Percentiles rank a stretch among this genome's conserved stretches.
Conservation (phyloP, 441 rosid species). For the Macaranga tanarius region DNA sequence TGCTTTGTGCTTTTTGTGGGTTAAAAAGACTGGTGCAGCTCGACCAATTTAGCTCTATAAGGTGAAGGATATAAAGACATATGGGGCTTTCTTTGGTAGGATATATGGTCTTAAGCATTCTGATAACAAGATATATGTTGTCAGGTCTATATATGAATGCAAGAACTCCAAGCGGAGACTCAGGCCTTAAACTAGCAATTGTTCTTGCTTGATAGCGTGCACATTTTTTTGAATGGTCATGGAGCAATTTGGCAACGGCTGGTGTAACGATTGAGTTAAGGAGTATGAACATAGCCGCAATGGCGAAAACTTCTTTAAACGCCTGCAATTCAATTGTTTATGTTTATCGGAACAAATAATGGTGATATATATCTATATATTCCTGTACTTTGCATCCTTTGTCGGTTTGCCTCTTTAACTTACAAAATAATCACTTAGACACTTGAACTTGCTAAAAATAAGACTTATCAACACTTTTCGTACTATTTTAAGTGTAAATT, state of each 20-base stretch:
- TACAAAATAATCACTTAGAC: no score
- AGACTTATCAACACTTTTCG: no score
- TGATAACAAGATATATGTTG: slow-evolving; percentile 37
- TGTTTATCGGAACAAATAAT: neutral
- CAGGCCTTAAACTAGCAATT: slow-evolving; percentile 21
- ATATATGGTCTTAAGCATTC: slow-evolving; percentile 31
- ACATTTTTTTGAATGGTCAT: slow-evolving; percentile 52
- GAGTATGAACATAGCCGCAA: slow-evolving; percentile 9
- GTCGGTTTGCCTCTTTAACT: no score
- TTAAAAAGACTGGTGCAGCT: slow-evolving; percentile 41
- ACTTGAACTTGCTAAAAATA: no score
- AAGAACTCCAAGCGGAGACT: slow-evolving; percentile 35
- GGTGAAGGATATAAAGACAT: slow-evolving; percentile 41
- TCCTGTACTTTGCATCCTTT: no score
- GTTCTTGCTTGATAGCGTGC: slow-evolving; percentile 45
- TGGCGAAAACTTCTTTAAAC: neutral
- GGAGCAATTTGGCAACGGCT: slow-evolving; percentile 36
- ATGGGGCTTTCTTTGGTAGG: slow-evolving; percentile 36
- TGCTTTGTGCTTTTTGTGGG: slow-evolving; percentile 23
- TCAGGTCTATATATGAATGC: slow-evolving; percentile 49
- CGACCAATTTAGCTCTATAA: slow-evolving; percentile 47
- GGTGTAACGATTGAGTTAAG: slow-evolving; percentile 33
- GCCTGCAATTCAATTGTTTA: slow-evolving; percentile 17
- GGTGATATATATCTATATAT: no score
- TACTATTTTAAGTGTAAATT: no score